Base-by-base conservation (phyloP, 179 eudicot species). In the Carnegiea gigantea region DNA sequence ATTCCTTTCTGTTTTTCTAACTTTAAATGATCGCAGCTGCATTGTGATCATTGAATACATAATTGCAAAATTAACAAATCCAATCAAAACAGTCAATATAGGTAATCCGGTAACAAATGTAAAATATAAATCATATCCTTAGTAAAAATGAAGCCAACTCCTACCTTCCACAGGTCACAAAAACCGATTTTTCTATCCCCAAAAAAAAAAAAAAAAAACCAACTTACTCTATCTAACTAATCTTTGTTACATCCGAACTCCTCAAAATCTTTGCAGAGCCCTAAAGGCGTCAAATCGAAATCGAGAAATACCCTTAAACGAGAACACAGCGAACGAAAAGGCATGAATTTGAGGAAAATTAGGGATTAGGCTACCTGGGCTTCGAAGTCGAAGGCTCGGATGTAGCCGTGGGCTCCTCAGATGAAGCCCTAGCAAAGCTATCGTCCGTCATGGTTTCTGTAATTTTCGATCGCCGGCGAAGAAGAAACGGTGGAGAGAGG, bases 311-410 rank as follows among this genome's bases (percentile, higher is more conserved):
- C 17, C 40, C 28, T 9, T 28, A 68, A 30, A 3, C 9, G 6
- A 6, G 40, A 4, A 30, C 6, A 68, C 12, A 21, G 73, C 26
- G 64, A 38, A 26, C 24, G 53, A 65, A 78, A 24, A 57, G 20
- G 15, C 7, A 57, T 57, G 62, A 57, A 57, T 57, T 62, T 10
- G 21, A 44, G 36, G 28, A n/a, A 79, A 48, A 75, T 48, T 75
- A 62, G 54, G 67, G 65, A 46, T 48, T 48, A 1, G 21, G 20
- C 24, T 54, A 82, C 84, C 84, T 38, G 24, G 49, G 77, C 44
- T 77, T 82, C 14, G 84, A 57, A n/a, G 73, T 53, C 15, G 80
- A 77, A 77, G 71, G 24, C 73, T 57, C 60, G 20, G 48, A 51
- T 20, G 71, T 4, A 13, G 62, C 46, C 28, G 54, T 46, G 33